Conservation (phyloP, 2,329 filamentous ascomycete genomes). For the Thielaviopsis euricoi region DNA sequence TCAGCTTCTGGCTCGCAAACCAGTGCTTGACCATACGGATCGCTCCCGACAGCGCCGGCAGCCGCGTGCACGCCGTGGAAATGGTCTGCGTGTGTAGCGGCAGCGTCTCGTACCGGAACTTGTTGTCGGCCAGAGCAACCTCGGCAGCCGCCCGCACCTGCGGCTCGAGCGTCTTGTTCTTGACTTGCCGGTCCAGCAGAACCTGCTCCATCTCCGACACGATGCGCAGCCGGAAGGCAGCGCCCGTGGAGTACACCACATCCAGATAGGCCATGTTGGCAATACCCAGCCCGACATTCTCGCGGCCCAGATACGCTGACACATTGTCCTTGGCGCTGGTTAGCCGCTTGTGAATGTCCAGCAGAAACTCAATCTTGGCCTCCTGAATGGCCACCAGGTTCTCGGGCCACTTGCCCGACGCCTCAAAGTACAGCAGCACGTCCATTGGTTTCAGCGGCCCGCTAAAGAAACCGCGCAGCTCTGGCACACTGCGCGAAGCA, state of each 20-base stretch:
- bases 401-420: constrained; percentile 85
- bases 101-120: constrained; percentile 52
- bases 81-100: constrained; percentile 73
- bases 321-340: constrained; percentile 42
- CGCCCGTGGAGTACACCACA: constrained; percentile 53
- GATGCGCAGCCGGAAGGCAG: constrained; percentile 70
- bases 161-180: constrained; percentile 52
- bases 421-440: constrained; percentile 79
- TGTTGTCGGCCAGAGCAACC: constrained; percentile 51
- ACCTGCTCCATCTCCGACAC: constrained; percentile 76
- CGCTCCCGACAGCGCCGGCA: constrained; percentile 62
- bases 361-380: constrained; percentile 78
- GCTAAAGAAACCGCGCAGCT: constrained; percentile 12
- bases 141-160: constrained; percentile 52
- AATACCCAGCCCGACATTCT: constrained; percentile 51
- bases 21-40: constrained; percentile 79
- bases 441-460: constrained; percentile 40
- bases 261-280: constrained; percentile 74
- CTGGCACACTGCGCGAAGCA: constrained; percentile 42
- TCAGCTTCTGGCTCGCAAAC: constrained; percentile 72
- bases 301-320: constrained; percentile 58
- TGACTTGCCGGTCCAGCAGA: constrained; percentile 62
- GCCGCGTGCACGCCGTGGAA: constrained; percentile 62
- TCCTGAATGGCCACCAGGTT: constrained; percentile 80
- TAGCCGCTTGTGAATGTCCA: constrained; percentile 59